Base-by-base conservation (phyloP, 805 yeast genomes). In the Lipomyces orientalis region DNA sequence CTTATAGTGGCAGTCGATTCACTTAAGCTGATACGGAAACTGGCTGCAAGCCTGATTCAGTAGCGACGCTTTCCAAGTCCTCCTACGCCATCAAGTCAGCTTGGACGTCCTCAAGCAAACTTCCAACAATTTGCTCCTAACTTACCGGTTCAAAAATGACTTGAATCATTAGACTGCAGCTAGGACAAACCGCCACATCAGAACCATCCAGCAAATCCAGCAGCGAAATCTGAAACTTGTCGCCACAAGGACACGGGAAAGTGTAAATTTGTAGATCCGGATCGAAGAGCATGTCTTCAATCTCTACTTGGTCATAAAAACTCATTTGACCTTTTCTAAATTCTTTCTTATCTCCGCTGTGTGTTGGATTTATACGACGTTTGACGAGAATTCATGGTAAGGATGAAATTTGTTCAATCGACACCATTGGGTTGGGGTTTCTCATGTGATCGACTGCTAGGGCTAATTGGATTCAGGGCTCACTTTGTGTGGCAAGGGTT, bases 211-310 rank as follows among this genome's bases (percentile, higher is more conserved):
- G 82, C 78, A 95, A 82, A 76, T 95, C 99, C 73, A 90, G 95
- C 56, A 71, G 37, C 37, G 86, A 82, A 34, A 95, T 90, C 76
- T 94, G 97, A 79, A 95, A 95, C 75, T 88, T 84, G 78, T 95
- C 99, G 9, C 99, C 99, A 79, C 99, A 95, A 0, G 99, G 99
- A 82, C 99, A 95, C 3, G 99, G 99, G 75, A 93, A 94, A 61
- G 92, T 90, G 79, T 93, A 91, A 33, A 91, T 79, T 77, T 90
- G 93, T 14, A 90, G 87, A n/a, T 81, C 82, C 2, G 93, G 87
- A 77, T 95, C 98, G 77, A 87, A 95, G 1, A 93, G 88, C 88
- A 95, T 93, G 78, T 95, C 99, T 79, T 95, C 99, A 62, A 95
- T 95, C 82, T 95, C 99, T 65, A 95, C 88, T 77, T 95, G 96